Conservation (phyloP, 495 filamentous ascomycete species). For the Penicillium mononematosum region DNA sequence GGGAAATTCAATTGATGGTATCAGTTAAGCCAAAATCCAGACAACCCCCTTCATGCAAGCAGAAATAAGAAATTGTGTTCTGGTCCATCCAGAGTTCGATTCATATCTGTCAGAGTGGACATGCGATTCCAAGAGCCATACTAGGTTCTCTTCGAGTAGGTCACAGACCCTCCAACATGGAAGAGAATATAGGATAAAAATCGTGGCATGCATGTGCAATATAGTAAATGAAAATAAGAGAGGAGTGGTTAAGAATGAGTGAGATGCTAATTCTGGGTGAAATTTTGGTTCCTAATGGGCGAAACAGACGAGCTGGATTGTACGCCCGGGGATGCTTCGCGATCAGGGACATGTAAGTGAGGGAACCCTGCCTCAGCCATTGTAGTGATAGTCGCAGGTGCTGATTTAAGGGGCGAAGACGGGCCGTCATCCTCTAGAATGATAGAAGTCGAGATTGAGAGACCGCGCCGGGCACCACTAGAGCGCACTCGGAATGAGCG, state of each 20-base stretch:
- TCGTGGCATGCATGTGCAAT: conserved; percentile 16
- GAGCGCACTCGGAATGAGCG: conserved; percentile 42
- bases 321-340: conserved; percentile 24
- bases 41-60: conserved; percentile 23
- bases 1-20: conserved; percentile 29
- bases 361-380: conserved; percentile 31
- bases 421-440: conserved; percentile 34
- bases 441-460: conserved; percentile 36
- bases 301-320: conserved; percentile 25
- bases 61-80: conserved; percentile 13
- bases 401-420: conserved; percentile 34
- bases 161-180: conserved; percentile 17
- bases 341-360: conserved; percentile 15
- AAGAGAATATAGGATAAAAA: conserved; percentile 3
- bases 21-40: conserved; percentile 25
- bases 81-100: conserved; percentile 9
- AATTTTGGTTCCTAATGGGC: conserved; percentile 17
- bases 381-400: conserved; percentile 35
- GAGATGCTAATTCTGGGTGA: conserved; percentile 13
- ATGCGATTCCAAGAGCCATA: conserved; percentile 1
- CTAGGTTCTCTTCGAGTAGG: conserved; percentile 1
- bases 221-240: conserved; percentile 22
- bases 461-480: conserved; percentile 35
- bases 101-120: conserved; percentile 10
- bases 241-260: conserved; percentile 12